phyloP scores from a whole-genome alignment of 495 filamentous ascomycete species.

The Tetracladium setigerum region DNA sequence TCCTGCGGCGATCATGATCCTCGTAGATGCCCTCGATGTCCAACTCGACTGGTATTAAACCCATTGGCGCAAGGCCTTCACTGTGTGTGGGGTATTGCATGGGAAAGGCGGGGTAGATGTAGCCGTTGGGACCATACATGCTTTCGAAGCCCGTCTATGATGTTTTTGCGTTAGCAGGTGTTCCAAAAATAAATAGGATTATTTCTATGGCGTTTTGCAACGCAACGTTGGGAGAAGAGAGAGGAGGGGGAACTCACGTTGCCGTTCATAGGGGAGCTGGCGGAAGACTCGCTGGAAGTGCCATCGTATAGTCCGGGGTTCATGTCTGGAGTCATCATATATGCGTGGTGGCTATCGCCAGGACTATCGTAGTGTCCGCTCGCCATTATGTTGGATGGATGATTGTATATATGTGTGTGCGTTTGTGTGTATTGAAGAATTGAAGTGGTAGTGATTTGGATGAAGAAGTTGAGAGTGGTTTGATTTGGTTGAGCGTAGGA shows the following conservation, averaged over 20 bases:
- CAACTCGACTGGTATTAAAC: constrained; percentile 21
- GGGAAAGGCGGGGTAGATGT: constrained; percentile 18
- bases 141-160: constrained; percentile 13
- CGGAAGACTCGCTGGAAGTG: constrained; percentile 21
- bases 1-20: constrained; percentile 18
- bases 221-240: background rate
- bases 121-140: constrained; percentile 15
- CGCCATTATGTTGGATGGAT: constrained; percentile 10
- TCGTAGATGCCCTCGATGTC: constrained; percentile 22
- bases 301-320: constrained; percentile 16
- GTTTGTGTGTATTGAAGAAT: too few relatives aligned
- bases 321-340: constrained; percentile 10
- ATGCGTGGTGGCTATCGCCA: constrained; percentile 3
- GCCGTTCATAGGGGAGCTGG: constrained; percentile 18
- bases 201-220: too few relatives aligned
- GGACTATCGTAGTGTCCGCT: constrained; percentile 11
- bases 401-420: too few relatives aligned
- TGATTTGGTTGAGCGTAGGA: too few relatives aligned
- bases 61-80: constrained; percentile 14
- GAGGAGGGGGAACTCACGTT: constrained; percentile 11
- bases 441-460: too few relatives aligned
- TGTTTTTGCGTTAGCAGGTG: too few relatives aligned
- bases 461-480: too few relatives aligned
- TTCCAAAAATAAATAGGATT: too few relatives aligned
- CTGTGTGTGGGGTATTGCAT: constrained; percentile 14